Evolutionary conservation across 495 filamentous ascomycete genomes (phyloP).

Genomic region (Tuber microsphaerosporum): DNA sequence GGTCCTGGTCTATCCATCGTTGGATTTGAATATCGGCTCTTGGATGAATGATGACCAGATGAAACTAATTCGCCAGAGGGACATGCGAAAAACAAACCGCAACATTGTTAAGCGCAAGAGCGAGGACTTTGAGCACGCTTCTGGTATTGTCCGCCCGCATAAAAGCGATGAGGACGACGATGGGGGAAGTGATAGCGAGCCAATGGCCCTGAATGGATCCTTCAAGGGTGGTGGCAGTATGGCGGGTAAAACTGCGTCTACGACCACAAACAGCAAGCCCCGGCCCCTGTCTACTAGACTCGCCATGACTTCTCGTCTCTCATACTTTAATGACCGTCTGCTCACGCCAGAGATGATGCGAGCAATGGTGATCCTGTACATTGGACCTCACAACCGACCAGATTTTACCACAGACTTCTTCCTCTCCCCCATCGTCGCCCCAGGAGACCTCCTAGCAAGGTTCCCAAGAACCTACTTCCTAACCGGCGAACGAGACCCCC

Average conservation of each 20-base stretch:
- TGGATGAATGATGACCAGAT: slow-evolving; percentile 99
- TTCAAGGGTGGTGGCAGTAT: background rate
- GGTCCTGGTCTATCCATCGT: slow-evolving; percentile 75
- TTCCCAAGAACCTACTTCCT: slow-evolving; percentile 92
- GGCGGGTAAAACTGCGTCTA: slow-evolving; percentile 5
- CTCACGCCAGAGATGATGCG: slow-evolving; percentile 97
- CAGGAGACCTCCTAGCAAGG: slow-evolving; percentile 66
- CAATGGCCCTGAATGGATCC: background rate
- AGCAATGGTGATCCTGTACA: slow-evolving; percentile 96
- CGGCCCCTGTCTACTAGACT: slow-evolving; percentile 75
- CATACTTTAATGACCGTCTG: slow-evolving; percentile 93
- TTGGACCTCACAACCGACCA: slow-evolving; percentile 84
- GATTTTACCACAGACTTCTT: slow-evolving; percentile 89
- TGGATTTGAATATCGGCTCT: slow-evolving; percentile 95
- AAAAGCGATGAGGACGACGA: slow-evolving; percentile 41
- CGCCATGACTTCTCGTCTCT: slow-evolving; percentile 90
- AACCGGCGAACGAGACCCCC: slow-evolving; percentile 87
- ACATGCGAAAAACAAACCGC: slow-evolving; percentile 66
- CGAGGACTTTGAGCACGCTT: slow-evolving; percentile 48
- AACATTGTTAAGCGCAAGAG: slow-evolving; percentile 70
- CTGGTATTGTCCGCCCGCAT: slow-evolving; percentile 39
- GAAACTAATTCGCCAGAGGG: slow-evolving; percentile 79
- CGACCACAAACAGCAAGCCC: slow-evolving; percentile 43
- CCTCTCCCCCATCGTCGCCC: slow-evolving; percentile 80
- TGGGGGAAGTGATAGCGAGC: slow-evolving; percentile 37